Evolutionary conservation across 495 filamentous ascomycete species (phyloP).

Genomic region (Annulohypoxylon nitens): DNA sequence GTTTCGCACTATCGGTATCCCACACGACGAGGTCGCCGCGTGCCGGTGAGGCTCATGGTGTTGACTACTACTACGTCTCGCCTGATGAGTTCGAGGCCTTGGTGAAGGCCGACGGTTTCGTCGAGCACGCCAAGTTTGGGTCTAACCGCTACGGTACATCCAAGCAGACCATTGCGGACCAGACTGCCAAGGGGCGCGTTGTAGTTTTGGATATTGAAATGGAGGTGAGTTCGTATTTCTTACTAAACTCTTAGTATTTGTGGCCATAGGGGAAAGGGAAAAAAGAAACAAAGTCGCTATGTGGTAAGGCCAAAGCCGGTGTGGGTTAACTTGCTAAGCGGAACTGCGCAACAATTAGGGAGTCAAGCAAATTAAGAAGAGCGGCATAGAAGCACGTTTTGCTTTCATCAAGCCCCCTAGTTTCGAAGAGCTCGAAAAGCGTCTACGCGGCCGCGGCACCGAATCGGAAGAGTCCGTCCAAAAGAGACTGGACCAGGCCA

Average conservation of each 20-base stretch:
- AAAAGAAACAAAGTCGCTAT: background rate
- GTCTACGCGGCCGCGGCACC: constrained; percentile 84
- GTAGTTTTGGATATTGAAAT: constrained; percentile 93
- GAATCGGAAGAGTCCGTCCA: constrained; percentile 82
- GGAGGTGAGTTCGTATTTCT: constrained; percentile 66
- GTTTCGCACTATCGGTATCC: constrained; percentile 85
- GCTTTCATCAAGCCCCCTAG: constrained; percentile 87
- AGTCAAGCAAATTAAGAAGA: constrained; percentile 91
- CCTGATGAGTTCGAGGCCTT: constrained; percentile 77
- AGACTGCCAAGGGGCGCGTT: constrained; percentile 73
- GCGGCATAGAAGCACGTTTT: constrained; percentile 81
- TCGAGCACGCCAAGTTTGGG: constrained; percentile 91
- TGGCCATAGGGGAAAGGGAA: background rate
- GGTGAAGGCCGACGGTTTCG: constrained; percentile 78
- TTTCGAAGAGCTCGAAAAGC: constrained; percentile 77
- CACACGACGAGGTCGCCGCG: constrained; percentile 88
- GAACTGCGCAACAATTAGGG: constrained; percentile 62
- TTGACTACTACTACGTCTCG: constrained; percentile 84
- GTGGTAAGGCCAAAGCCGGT: background rate
- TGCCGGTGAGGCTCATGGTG: constrained; percentile 78
- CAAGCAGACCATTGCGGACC: constrained; percentile 78
- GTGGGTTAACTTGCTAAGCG: constrained; percentile 23
- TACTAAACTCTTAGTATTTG: background rate
- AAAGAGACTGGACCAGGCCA: constrained; percentile 82
- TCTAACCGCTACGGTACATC: constrained; percentile 90